Evolutionary conservation across 176 grass and related monocot genomes (phyloP), one percentile per base, ranked within the genome.

Genomic region (Hsuehochloa calcarea): DNA sequence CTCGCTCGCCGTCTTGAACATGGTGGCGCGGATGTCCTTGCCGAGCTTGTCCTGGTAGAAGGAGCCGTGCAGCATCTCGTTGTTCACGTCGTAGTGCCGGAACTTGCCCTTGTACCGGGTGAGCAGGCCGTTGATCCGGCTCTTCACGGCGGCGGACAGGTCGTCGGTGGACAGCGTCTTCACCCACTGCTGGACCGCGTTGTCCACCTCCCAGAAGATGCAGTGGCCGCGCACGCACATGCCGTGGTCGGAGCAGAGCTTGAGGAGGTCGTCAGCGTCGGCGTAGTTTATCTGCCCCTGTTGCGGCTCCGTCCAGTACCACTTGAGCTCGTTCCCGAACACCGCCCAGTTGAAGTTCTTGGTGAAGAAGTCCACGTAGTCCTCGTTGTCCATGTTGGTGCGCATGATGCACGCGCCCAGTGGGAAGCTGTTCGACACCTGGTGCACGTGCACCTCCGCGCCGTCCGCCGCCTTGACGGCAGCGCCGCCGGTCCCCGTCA

Each of bases 301-400:
- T 85, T 90, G 83, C 55, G 93, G 87, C 87, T 98, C 96, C 15
- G 96, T 98, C 84, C 89, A 92, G 89, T 95, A 95, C 96, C 96
- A 98, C 83, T 98, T 98, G 56, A 93, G 93, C 93, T 98, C 96
- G 75, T 95, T 98, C 7, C 85, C 93, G 68, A 98, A 98, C 67
- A 95, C 96, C 0, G 89, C 89, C 96, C 96, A 95, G 75, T 98
- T 98, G 93, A 98, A 98, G 77, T 93, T 40, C 40, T 87, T 90
- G 3, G 89, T 77, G 55, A 98, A 87, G 87, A 98, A 98, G 5
- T 83, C 78, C 61, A 98, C 96, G 26, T 77, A 98, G 70, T 98
- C 93, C 76, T 98, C 96, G 62, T 98, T 98, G 68, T 98, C 96
- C 71, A 98, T 95, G 91, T 91, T 93, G 52, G 87, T 95, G 31